A percentile compares a stretch with the other conserved stretches of the same genome.
These are phyloP conservation scores for Spergularia azorica DNA, from an alignment of 179 eudicot genomes.

Conservation along the genomic window DNA sequence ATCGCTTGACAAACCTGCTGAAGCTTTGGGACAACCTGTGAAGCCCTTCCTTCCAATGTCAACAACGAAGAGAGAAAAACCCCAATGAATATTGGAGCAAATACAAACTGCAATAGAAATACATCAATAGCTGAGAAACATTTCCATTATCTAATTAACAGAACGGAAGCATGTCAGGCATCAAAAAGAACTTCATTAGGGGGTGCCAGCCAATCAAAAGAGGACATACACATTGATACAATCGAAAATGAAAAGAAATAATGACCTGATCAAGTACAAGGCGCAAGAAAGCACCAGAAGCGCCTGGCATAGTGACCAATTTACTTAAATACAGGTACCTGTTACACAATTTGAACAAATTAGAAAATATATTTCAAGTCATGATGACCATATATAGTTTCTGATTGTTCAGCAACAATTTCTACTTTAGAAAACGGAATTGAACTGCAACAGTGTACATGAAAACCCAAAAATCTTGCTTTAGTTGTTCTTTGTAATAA, in stretches of 20 bases:
- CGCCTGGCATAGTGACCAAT: slow-evolving; percentile 69
- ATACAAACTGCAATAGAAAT: slow-evolving; percentile 62
- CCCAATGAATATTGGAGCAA: slow-evolving; percentile 79
- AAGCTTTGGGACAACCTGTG: slow-evolving; percentile 81
- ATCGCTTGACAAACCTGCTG: slow-evolving; percentile 54
- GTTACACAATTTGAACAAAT: slow-evolving; percentile 18
- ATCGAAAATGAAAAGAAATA: neutral
- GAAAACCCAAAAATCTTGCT: neutral
- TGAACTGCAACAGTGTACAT: neutral
- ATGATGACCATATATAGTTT: neutral
- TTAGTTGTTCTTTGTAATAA: neutral
- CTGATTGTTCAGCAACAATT: neutral
- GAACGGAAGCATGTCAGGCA: slow-evolving; percentile 7
- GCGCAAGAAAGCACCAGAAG: slow-evolving; percentile 76
- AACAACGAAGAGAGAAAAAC: slow-evolving; percentile 65
- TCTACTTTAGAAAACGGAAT: too few relatives aligned
- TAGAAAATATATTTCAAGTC: slow-evolving; percentile 10
- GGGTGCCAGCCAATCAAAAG: slow-evolving; percentile 1
- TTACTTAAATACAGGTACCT: slow-evolving; percentile 90
- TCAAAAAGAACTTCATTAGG: neutral
- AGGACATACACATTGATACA: neutral
- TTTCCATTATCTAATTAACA: neutral
- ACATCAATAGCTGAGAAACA: slow-evolving; percentile 13
- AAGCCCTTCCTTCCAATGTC: slow-evolving; percentile 78
- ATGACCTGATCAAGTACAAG: slow-evolving; percentile 89